Percentiles rank a stretch among this genome's conserved stretches.
Conservation (phyloP, 345 rosid species). For the Brassica rapa region DNA sequence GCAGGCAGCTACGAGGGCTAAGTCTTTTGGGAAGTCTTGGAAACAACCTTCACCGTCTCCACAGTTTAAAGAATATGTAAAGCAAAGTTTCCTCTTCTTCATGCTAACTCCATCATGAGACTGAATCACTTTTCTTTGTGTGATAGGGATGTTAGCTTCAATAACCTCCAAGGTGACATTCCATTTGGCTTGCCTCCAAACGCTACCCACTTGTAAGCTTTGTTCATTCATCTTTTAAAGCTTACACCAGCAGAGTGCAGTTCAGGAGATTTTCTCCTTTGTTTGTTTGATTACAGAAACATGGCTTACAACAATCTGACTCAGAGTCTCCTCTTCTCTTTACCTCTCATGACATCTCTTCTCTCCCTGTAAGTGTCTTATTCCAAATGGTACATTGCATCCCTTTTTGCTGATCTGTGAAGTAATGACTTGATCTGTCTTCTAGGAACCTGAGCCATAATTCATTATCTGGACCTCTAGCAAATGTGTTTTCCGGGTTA, state of each 20-base stretch:
- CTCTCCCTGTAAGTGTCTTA: constrained; percentile 59
- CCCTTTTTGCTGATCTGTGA: neutral
- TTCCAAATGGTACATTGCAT: neutral
- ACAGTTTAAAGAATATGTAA: constrained; percentile 64
- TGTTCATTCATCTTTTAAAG: constrained; percentile 2
- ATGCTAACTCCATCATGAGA: neutral
- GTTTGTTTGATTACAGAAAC: constrained; percentile 53
- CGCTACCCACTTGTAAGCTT: constrained; percentile 73
- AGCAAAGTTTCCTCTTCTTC: constrained; percentile 37
- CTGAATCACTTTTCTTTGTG: constrained; percentile 19
- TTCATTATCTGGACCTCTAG: constrained; percentile 74
- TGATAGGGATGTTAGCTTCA: constrained; percentile 79
- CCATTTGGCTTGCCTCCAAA: constrained; percentile 77
- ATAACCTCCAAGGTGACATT: constrained; percentile 61
- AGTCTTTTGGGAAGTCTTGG: constrained; percentile 70
- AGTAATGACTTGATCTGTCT: constrained; percentile 20
- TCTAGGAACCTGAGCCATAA: constrained; percentile 90
- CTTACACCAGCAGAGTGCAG: neutral
- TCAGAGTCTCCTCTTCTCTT: constrained; percentile 63
- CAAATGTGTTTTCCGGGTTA: constrained; percentile 74
- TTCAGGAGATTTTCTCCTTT: neutral
- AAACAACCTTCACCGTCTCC: constrained; percentile 66
- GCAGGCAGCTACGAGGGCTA: constrained; percentile 60
- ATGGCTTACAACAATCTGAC: constrained; percentile 71
- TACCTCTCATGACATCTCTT: constrained; percentile 58